Evolutionary conservation across 2,329 filamentous ascomycete species (phyloP), one percentile per base, ranked within the genome.

Genomic region (Aspergillus glaucus): DNA sequence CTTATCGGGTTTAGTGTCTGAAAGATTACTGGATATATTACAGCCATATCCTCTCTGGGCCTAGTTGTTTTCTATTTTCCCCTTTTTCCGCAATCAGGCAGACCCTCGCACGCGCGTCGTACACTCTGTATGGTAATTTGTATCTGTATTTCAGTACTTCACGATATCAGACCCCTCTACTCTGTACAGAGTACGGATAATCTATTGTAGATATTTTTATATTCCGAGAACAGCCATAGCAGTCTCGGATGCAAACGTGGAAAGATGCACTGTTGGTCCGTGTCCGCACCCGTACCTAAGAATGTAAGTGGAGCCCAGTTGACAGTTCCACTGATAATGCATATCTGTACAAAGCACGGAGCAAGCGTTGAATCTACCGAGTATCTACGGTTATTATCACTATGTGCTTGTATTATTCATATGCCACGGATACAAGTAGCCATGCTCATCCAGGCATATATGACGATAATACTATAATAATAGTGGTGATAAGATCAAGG

Each of bases 241-340:
- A 12, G 37, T 19, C 17, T 22, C 49, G 45, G 44, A 55, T 51
- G 53, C 51, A 47, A 52, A 55, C 47, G 49, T 51, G 51, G 39
- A 48, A 43, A 43, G 41, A 51, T 53, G 53, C 53, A 51, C 10
- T 6, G 37, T 7, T 55, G 53, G 21, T 41, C 47, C 30, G 43
- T 47, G 48, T 36, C 28, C 10, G 44, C 17, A 15, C 15, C 37
- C 37, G 37, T 40, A 40, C 10, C 17, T 12, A 30, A 30, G 17
- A 30, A 30, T 30, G 26, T 30, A 30, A 12, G 26, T 30, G 26
- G 26, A 30, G 9, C 26, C 26, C 26, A 17, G n/a, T 36, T 36
- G 34, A n/a, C 34, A 36, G 14, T 36, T 17, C 44, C 45, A 36
- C 26, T 21, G 46, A 49, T 53, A 46, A 54, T 40, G 12, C 34